Percentiles rank a stretch among this genome's conserved stretches.
These are phyloP conservation scores for Inga leiocalycina DNA, from an alignment of 306 rosid species.

Conservation along the genomic window DNA sequence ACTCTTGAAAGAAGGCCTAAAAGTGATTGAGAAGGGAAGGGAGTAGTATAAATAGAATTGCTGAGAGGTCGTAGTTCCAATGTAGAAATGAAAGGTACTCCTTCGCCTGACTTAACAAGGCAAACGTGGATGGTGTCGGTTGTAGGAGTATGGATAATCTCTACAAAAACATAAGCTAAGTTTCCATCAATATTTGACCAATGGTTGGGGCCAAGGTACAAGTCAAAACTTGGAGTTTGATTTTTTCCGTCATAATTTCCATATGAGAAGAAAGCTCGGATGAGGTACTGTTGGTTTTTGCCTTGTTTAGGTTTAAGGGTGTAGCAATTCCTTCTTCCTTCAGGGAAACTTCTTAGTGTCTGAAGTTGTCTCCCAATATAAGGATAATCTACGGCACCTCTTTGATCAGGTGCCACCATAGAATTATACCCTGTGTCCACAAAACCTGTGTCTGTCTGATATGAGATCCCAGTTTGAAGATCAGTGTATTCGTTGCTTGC, in stretches of 20 bases:
- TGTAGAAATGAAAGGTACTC: slow-evolving; percentile 29
- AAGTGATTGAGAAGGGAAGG: not conserved
- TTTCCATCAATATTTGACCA: slow-evolving; percentile 24
- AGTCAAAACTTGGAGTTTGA: slow-evolving; percentile 35
- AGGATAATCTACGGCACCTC: accelerated
- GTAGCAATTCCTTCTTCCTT: slow-evolving; percentile 49
- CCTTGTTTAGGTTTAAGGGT: slow-evolving; percentile 35
- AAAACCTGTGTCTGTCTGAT: not conserved
- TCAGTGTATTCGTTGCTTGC: not conserved
- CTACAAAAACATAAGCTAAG: accelerated
- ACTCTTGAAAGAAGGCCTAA: not conserved
- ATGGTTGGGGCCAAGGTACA: slow-evolving; percentile 41
- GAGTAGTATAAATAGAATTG: slow-evolving; percentile 5
- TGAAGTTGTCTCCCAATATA: not conserved
- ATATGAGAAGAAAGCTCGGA: slow-evolving; percentile 43
- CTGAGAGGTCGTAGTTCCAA: slow-evolving; percentile 41
- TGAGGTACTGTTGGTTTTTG: slow-evolving; percentile 34
- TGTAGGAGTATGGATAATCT: slow-evolving; percentile 38
- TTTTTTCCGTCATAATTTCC: slow-evolving; percentile 47
- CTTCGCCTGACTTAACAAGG: slow-evolving; percentile 26
- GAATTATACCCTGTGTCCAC: not conserved
- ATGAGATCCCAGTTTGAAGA: not conserved
- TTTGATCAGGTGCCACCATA: not conserved
- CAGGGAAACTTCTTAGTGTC: slow-evolving; percentile 8
- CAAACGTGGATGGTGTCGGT: slow-evolving; percentile 38